Conservation (phyloP, 768 basidiomycete species). For the Rhodocollybia butyracea region DNA sequence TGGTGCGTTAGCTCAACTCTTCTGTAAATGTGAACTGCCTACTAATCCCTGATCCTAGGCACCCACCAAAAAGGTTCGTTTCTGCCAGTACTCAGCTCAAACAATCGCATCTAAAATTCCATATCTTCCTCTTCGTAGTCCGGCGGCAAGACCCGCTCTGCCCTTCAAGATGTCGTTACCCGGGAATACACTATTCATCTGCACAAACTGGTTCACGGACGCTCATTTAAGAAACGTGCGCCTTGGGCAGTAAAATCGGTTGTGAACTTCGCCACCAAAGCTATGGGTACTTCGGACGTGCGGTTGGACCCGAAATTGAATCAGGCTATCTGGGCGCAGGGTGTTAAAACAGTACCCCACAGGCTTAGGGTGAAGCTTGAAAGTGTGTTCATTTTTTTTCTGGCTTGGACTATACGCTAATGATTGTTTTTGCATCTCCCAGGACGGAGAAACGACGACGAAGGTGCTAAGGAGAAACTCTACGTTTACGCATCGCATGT, state of each 20-base stretch:
- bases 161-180: slow-evolving; percentile 96
- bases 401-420: not conserved
- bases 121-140: not conserved
- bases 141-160: slow-evolving; percentile 88
- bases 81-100: not conserved
- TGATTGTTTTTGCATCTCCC: not conserved
- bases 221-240: slow-evolving; percentile 96
- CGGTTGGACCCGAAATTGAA: slow-evolving; percentile 95
- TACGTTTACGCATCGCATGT: slow-evolving; percentile 89
- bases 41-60: not conserved
- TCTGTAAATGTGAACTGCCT: not conserved
- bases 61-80: slow-evolving; percentile 3
- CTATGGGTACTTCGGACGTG: slow-evolving; percentile 95
- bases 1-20: not conserved
- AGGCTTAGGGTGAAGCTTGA: slow-evolving; percentile 92
- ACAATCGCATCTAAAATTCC: not conserved
- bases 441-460: slow-evolving; percentile 99
- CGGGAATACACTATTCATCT: slow-evolving; percentile 99
- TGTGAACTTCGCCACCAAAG: slow-evolving; percentile 84
- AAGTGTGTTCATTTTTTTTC: slow-evolving; percentile 29
- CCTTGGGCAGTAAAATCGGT: slow-evolving; percentile 96
- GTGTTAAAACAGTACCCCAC: slow-evolving; percentile 92
- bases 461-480: slow-evolving; percentile 97
- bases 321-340: slow-evolving; percentile 91
- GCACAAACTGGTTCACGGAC: slow-evolving; percentile 90